phyloP scores from a whole-genome alignment of 495 filamentous ascomycete genomes.

The Aspergillus carlsbadensis region DNA sequence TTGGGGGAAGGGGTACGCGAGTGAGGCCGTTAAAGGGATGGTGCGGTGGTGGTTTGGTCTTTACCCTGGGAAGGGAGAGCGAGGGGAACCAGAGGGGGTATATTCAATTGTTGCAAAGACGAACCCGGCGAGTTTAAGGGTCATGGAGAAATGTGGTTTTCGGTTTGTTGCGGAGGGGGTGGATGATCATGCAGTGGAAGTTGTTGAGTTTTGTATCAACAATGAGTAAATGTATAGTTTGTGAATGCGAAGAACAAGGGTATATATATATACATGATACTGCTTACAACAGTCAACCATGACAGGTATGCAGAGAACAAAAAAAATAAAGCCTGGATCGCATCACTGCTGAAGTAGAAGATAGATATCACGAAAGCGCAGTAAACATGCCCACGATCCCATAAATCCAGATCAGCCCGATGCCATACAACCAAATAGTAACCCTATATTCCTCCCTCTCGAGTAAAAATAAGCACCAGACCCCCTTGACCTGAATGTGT shows the following conservation, averaged over 20 bases:
- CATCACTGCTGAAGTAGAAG: slow-evolving; percentile 24
- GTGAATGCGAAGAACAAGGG: background rate
- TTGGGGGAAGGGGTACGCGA: slow-evolving; percentile 22
- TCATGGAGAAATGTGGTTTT: slow-evolving; percentile 22
- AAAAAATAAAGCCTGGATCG: slow-evolving; percentile 19
- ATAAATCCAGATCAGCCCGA: slow-evolving; percentile 13
- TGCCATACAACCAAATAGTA: slow-evolving; percentile 14
- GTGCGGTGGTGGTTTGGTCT: slow-evolving; percentile 2
- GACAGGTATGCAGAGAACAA: slow-evolving; percentile 18
- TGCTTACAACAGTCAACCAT: slow-evolving; percentile 4
- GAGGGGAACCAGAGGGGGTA: background rate
- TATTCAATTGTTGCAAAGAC: slow-evolving; percentile 9
- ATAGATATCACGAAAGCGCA: slow-evolving; percentile 15
- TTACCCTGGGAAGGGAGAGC: background rate
- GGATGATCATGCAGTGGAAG: slow-evolving; percentile 10
- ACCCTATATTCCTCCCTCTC: slow-evolving; percentile 10
- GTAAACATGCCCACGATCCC: slow-evolving; percentile 17
- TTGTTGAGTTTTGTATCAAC: slow-evolving; percentile 5
- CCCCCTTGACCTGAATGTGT: background rate
- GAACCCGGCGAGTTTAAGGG: slow-evolving; percentile 15
- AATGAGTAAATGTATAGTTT: background rate
- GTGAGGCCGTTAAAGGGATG: slow-evolving; percentile 15
- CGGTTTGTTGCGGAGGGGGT: slow-evolving; percentile 4
- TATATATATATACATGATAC: slow-evolving; percentile 13
- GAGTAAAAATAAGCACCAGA: background rate